Evolutionary conservation across 2,329 filamentous ascomycete genomes (phyloP).

Genomic region (Pseudogymnoascus sp.): DNA sequence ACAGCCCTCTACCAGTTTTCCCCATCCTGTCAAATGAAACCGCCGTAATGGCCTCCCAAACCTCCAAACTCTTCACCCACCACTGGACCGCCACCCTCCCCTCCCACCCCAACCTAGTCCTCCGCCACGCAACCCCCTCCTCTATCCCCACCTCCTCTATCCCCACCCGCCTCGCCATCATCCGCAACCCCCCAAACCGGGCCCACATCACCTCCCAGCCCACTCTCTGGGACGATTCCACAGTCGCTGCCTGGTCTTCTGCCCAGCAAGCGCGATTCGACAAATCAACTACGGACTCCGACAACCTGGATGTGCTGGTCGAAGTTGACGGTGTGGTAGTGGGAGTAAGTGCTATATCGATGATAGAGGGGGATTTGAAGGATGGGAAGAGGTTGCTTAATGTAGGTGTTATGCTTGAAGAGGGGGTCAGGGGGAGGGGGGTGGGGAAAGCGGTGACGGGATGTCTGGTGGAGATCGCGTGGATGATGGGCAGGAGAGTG

Average conservation of each 20-base stretch:
- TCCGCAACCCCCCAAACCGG: constrained; percentile 11
- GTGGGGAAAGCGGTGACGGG: constrained; percentile 14
- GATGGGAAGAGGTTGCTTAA: not conserved
- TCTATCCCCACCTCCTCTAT: constrained; percentile 43
- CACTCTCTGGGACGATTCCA: constrained; percentile 12
- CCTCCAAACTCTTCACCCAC: constrained; percentile 31
- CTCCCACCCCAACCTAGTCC: constrained; percentile 42
- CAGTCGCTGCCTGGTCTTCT: constrained; percentile 10
- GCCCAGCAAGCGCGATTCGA: constrained; percentile 10
- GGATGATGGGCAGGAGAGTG: constrained; percentile 8
- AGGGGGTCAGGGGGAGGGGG: constrained; percentile 12
- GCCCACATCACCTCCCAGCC: not conserved
- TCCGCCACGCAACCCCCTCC: constrained; percentile 41
- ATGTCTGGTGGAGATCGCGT: constrained; percentile 16
- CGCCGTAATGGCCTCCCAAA: not conserved
- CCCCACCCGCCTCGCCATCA: constrained; percentile 37
- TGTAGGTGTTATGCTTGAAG: constrained; percentile 16
- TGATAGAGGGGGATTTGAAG: not conserved
- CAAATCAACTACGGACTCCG: not conserved
- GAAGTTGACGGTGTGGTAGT: not conserved
- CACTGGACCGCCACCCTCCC: constrained; percentile 40
- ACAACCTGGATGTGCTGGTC: constrained; percentile 1
- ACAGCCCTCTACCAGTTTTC: constrained; percentile 37
- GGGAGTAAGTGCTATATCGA: constrained; percentile 8
- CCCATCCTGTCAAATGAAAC: not conserved